Evolutionary conservation across 768 basidiomycete species (phyloP).

Genomic region (Kwoniella mangroviensis): DNA sequence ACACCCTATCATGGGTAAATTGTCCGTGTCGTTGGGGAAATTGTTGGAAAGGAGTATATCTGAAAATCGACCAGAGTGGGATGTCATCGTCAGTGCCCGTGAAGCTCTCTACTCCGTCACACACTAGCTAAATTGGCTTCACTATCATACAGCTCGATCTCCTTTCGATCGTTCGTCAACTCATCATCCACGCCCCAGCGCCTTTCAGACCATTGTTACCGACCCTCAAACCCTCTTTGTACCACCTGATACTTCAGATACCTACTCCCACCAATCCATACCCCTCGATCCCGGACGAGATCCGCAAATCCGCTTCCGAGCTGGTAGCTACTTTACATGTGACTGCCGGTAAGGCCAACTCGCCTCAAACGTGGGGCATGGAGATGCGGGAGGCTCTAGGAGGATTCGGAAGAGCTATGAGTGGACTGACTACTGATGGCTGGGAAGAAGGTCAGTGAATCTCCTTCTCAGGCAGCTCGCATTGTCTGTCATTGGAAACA

Average conservation of each 20-base stretch:
- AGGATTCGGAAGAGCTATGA: conserved; percentile 31
- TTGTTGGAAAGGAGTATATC: conserved; percentile 27
- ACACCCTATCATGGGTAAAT: conserved; percentile 48
- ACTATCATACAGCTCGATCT: conserved; percentile 21
- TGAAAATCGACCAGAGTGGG: conserved; percentile 20
- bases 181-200: conserved; percentile 52
- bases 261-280: conserved; percentile 13
- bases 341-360: conserved; percentile 39
- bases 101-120: too few species aligned
- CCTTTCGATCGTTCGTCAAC: conserved; percentile 31
- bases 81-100: conserved; percentile 25
- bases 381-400: conserved; percentile 46
- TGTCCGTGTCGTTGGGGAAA: conserved; percentile 32
- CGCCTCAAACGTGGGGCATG: conserved; percentile 33
- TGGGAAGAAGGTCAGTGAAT: conserved; percentile 42
- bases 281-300: conserved; percentile 18
- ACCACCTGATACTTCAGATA: conserved; percentile 30
- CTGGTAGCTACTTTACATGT: conserved; percentile 38
- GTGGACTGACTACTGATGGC: conserved; percentile 35
- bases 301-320: conserved; percentile 25
- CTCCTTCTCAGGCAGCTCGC: too few species aligned
- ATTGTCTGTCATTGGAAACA: background rate
- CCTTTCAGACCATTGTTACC: conserved; percentile 51
- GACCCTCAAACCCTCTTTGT: conserved; percentile 36
- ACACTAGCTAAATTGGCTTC: background rate